Conservation (phyloP, 257 asterid species). For the Solanum peruvianum region DNA sequence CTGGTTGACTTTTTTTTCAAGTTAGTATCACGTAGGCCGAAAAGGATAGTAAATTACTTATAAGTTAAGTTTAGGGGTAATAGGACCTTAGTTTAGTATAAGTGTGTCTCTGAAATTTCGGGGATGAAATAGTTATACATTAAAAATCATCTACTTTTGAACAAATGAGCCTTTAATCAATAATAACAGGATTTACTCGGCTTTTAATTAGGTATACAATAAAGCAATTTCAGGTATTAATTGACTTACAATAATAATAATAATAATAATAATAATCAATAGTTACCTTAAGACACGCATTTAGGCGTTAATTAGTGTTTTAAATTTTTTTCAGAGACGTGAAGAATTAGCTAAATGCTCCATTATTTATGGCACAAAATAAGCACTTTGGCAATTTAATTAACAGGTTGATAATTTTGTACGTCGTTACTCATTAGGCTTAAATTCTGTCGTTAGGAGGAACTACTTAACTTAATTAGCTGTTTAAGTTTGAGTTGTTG, state of each 20-base stretch:
- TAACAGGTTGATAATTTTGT: neutral
- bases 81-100: no score
- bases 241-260: neutral
- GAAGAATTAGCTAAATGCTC: neutral
- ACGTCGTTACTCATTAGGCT: neutral
- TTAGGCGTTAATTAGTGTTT: neutral
- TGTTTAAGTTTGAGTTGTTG: neutral
- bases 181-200: neutral
- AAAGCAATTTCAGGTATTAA: neutral
- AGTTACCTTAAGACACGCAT: neutral
- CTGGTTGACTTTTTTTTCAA: no score
- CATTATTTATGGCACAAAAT: neutral
- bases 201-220: neutral
- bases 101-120: rapidly evolving
- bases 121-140: rapidly evolving
- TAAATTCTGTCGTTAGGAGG: neutral
- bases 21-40: rapidly evolving
- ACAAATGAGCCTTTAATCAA: neutral
- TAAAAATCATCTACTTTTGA: neutral
- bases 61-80: no score
- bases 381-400: neutral
- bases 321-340: neutral
- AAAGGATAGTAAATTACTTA: no score
- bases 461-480: neutral
- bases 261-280: neutral